A percentile compares a stretch with the other conserved stretches of the same genome.
Evolutionary conservation across 352 stramenopile species (phyloP).

Genomic region (Pythium chondricola): DNA sequence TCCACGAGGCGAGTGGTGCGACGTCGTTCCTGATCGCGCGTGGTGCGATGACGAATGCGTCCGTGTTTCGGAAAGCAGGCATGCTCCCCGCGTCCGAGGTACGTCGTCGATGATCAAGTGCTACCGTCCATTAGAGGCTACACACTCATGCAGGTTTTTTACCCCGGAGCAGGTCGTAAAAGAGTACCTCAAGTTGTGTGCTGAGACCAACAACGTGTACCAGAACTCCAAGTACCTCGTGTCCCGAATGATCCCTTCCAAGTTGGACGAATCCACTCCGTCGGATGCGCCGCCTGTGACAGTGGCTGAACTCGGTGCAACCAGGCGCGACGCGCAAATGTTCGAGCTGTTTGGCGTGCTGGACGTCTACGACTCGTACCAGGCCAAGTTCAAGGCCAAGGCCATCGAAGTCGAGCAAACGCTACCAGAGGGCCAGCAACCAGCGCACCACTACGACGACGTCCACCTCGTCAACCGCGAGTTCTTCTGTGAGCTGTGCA

Average conservation of each 20-base stretch:
- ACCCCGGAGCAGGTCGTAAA: slow-evolving; percentile 34
- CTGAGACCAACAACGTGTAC: slow-evolving; percentile 83
- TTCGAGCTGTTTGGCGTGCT: slow-evolving; percentile 64
- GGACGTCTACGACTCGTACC: slow-evolving; percentile 48
- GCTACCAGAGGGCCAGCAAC: slow-evolving; percentile 10
- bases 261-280: slow-evolving; percentile 31
- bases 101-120: not conserved
- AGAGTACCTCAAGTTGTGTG: slow-evolving; percentile 65
- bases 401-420: slow-evolving; percentile 25
- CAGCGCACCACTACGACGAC: slow-evolving; percentile 34
- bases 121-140: not conserved
- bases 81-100: slow-evolving; percentile 58
- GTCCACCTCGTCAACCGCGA: slow-evolving; percentile 35
- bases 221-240: slow-evolving; percentile 91
- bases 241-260: slow-evolving; percentile 74
- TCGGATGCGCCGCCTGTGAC: slow-evolving; percentile 25
- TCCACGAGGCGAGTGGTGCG: slow-evolving; percentile 53
- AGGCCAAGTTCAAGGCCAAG: slow-evolving; percentile 41
- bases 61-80: slow-evolving; percentile 64
- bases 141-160: not conserved
- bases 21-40: slow-evolving; percentile 81
- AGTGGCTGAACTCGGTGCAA: slow-evolving; percentile 50
- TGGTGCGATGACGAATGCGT: slow-evolving; percentile 78
- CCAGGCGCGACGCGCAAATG: slow-evolving; percentile 63
- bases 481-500: slow-evolving; percentile 60